Base-by-base conservation (phyloP, 2,329 filamentous ascomycete species). In the Fusarium sp. region DNA sequence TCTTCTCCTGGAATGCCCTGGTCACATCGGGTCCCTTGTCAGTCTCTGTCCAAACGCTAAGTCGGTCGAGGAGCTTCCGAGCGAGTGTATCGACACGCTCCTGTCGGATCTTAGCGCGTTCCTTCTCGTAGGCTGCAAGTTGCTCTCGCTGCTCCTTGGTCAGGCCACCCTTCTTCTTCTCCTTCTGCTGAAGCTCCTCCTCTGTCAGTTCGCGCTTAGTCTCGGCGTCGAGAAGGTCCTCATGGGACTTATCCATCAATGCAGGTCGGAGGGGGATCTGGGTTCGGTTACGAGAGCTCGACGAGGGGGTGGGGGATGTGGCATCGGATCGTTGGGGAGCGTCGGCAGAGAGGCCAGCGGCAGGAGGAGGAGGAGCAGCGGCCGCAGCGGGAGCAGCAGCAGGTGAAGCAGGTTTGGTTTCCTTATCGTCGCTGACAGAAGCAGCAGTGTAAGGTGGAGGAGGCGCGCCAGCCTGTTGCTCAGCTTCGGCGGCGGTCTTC, bases 31-130 rank as follows among this genome's bases (percentile, higher is more conserved):
- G 67, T 47, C 91, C 89, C 83, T 96, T 97, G 82, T 98, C 96
- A 6, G 95, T 98, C 84, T 99, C 96, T 8, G 96, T 98, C 95
- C 94, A 98, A 44, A 98, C 90, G 71, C 91, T 94, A 77, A 98
- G 89, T 62, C 94, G 92, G 79, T 98, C 94, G 65, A 96, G 83
- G 25, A 99, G 87, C 83, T 98, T 98, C 79, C 90, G 90, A 14
- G 90, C 86, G 18, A 99, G 87, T 9, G 89, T 96, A 65, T 94
- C 90, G 27, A 99, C 93, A 66, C 96, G 93, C 81, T 99, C 94
- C 78, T 98, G 90, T 45, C 96, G 92, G 68, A 97, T 90, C 73
- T 87, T 88, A 65, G 91, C 90, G 24, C 96, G 91, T 84, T 99
- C 95, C 71, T 89, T 86, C 78, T 99, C 96, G 76, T 94, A 95